These are phyloP conservation scores for Penicillium pulvis DNA, from an alignment of 495 filamentous ascomycete genomes.

Conservation along the genomic window DNA sequence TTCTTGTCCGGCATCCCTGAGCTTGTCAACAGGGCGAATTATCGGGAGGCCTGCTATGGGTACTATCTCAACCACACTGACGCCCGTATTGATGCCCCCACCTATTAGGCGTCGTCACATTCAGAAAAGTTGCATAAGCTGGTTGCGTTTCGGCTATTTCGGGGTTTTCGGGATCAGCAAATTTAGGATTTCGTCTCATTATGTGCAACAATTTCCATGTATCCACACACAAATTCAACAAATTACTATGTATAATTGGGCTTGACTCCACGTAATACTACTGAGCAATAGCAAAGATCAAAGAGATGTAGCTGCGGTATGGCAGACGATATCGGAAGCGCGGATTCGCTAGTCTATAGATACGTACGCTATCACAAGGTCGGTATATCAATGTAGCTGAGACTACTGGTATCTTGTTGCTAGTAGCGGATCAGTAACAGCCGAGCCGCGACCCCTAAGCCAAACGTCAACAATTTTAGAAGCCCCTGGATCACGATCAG, in stretches of 20 bases:
- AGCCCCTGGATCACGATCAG: conserved; percentile 52
- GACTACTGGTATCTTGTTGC: conserved; percentile 1
- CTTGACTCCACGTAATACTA: no score
- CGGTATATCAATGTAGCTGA: background rate
- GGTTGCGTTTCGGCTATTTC: background rate
- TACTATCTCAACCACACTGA: conserved; percentile 13
- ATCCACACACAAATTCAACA: no score
- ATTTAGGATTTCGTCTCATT: background rate
- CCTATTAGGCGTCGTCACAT: background rate
- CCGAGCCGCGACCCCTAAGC: conserved; percentile 43
- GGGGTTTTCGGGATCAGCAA: background rate
- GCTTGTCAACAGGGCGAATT: conserved; percentile 27
- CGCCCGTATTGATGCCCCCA: background rate
- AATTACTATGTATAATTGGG: no score
- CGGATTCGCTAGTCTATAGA: no score
- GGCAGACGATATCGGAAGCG: no score
- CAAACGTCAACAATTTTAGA: conserved; percentile 69
- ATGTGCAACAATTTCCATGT: background rate
- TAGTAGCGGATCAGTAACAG: conserved; percentile 20
- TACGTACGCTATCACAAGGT: background rate
- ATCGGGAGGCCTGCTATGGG: conserved; percentile 34
- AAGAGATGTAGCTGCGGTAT: no score
- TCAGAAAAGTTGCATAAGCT: background rate
- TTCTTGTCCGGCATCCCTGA: conserved; percentile 25
- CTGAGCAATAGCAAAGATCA: no score